Conservation (phyloP, 371 early-diverging fungal genomes). For the Actinomucor elegans region DNA sequence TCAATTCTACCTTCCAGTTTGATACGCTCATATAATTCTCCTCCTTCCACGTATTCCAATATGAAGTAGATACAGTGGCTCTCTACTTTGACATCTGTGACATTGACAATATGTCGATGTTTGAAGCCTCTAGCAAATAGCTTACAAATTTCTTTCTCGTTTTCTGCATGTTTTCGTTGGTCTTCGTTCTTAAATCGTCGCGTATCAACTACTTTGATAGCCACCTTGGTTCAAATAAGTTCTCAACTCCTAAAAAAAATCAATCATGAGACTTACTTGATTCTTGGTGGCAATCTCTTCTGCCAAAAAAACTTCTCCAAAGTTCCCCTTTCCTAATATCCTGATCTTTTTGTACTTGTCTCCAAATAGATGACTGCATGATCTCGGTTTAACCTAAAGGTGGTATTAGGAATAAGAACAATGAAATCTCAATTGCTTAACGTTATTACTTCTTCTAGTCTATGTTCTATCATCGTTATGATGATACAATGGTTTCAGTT, state of each 20-base stretch:
- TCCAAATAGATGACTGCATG: conserved; percentile 3
- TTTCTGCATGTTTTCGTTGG: conserved; percentile 85
- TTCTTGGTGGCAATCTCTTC: conserved; percentile 55
- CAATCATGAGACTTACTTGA: conserved; percentile 78
- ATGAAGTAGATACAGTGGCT: conserved; percentile 82
- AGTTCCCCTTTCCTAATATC: conserved; percentile 88
- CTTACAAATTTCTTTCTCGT: conserved; percentile 53
- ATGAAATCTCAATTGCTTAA: too few species aligned
- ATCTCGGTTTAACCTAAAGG: conserved; percentile 13
- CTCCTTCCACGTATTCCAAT: conserved; percentile 95
- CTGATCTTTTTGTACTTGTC: conserved; percentile 11
- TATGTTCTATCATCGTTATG: too few species aligned
- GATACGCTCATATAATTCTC: conserved; percentile 94
- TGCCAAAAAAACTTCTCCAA: conserved; percentile 90
- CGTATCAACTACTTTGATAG: conserved; percentile 83
- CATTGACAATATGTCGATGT: conserved; percentile 72
- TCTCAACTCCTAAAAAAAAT: too few species aligned
- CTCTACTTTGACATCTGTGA: conserved; percentile 79
- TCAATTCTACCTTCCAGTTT: conserved; percentile 80
- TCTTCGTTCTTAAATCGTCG: conserved; percentile 94
- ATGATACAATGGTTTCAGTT: too few species aligned
- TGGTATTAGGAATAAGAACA: too few species aligned
- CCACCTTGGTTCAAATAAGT: conserved; percentile 63
- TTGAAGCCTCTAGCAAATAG: conserved; percentile 31
- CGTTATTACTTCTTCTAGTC: too few species aligned